These are phyloP conservation scores for Sporothrix humicola DNA, from an alignment of 2,329 filamentous ascomycete species.

Conservation along the genomic window DNA sequence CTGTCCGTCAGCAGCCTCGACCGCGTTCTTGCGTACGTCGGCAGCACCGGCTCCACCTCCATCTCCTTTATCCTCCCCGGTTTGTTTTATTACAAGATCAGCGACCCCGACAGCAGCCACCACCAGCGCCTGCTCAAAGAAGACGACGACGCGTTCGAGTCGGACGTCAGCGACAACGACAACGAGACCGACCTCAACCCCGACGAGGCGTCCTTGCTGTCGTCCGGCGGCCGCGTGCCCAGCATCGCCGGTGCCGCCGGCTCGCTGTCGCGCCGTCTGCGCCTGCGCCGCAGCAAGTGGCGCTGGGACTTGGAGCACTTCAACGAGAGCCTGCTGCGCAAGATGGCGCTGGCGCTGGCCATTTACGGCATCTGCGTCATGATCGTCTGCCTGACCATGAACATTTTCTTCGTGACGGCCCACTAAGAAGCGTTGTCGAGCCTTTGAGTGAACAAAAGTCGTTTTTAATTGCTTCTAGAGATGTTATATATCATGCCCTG, in stretches of 20 bases:
- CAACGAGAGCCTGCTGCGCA: constrained; percentile 69
- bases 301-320: constrained; percentile 67
- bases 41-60: constrained; percentile 89
- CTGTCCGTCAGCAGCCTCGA: constrained; percentile 91
- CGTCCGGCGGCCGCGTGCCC: constrained; percentile 47
- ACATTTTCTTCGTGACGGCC: constrained; percentile 75
- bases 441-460: not conserved
- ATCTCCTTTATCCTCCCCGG: constrained; percentile 97
- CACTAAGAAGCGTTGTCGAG: constrained; percentile 53
- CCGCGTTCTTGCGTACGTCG: constrained; percentile 91
- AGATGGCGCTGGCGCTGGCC: constrained; percentile 74
- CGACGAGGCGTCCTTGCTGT: constrained; percentile 47
- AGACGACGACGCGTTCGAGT: constrained; percentile 74
- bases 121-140: constrained; percentile 89
- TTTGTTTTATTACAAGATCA: constrained; percentile 96
- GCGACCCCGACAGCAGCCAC: constrained; percentile 78
- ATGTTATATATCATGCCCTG: not conserved
- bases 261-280: constrained; percentile 20
- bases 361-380: constrained; percentile 88
- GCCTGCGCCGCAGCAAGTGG: constrained; percentile 53
- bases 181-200: constrained; percentile 54
- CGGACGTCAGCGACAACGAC: constrained; percentile 38
- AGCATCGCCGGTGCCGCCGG: constrained; percentile 49
- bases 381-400: constrained; percentile 84
- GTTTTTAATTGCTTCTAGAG: not conserved